phyloP scores from a whole-genome alignment of 495 filamentous ascomycete genomes.

The Aspergillus nanangensis region DNA sequence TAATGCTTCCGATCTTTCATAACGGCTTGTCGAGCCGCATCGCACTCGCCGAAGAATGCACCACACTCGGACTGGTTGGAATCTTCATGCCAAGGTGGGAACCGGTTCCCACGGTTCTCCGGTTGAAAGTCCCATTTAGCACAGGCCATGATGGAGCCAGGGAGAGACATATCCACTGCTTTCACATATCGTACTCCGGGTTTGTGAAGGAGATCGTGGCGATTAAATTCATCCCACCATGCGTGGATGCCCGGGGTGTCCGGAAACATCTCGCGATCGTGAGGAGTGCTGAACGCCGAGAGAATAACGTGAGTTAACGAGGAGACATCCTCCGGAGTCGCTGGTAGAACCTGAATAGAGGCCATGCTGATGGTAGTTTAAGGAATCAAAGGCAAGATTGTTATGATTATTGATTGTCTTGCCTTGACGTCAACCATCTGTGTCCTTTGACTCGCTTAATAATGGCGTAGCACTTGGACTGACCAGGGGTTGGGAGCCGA shows the following conservation, averaged over 20 bases:
- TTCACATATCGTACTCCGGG: slow-evolving; percentile 19
- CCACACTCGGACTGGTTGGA: slow-evolving; percentile 8
- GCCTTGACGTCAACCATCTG: no score
- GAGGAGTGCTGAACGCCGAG: slow-evolving; percentile 14
- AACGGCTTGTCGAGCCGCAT: slow-evolving; percentile 2
- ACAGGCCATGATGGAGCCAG: slow-evolving; percentile 9
- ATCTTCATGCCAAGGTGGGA: slow-evolving; percentile 12
- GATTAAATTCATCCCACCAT: slow-evolving; percentile 16
- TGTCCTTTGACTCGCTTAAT: no score
- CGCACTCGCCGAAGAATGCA: slow-evolving; percentile 7
- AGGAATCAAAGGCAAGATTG: no score
- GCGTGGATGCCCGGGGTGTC: slow-evolving; percentile 17
- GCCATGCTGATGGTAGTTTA: no score
- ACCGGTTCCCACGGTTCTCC: slow-evolving; percentile 8
- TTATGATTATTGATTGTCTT: no score
- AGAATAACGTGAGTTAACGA: slow-evolving; percentile 13
- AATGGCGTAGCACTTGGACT: no score
- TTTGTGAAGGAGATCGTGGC: slow-evolving; percentile 12
- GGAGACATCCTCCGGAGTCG: slow-evolving; percentile 13
- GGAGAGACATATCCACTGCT: slow-evolving; percentile 6
- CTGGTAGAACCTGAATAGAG: no score
- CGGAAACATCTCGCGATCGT: slow-evolving; percentile 12
- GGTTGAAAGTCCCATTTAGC: slow-evolving; percentile 19
- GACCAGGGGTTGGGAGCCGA: no score
- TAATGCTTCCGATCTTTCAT: slow-evolving; percentile 11